Evolutionary conservation across 352 stramenopile genomes (phyloP).

Genomic region (Phytophthora chlamydospora): DNA sequence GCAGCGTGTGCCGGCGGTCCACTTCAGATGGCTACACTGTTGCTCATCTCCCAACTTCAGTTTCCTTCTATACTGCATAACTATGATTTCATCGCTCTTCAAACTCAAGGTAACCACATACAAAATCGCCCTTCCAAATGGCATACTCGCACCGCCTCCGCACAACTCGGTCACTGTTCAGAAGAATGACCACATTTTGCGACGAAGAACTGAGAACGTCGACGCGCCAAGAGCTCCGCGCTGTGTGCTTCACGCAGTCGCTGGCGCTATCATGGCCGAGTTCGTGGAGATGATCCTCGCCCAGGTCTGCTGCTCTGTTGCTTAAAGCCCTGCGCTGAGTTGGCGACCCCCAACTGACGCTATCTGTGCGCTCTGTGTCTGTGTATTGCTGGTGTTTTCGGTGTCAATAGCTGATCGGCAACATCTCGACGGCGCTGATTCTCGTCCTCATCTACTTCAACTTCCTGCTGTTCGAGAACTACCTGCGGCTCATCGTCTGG

Average conservation of each 20-base stretch:
- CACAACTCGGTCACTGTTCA: too few species aligned
- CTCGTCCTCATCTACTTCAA: slow-evolving; percentile 90
- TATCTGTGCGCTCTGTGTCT: not conserved
- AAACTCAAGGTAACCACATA: not conserved
- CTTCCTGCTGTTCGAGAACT: slow-evolving; percentile 91
- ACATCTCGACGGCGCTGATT: slow-evolving; percentile 88
- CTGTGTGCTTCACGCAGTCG: too few species aligned
- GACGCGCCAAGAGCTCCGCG: not conserved
- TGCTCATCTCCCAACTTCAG: slow-evolving; percentile 29
- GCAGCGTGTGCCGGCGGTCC: slow-evolving; percentile 8
- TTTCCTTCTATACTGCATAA: slow-evolving; percentile 21
- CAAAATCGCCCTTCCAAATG: not conserved
- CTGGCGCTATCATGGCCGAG: slow-evolving; percentile 59
- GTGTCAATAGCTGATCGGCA: slow-evolving; percentile 73
- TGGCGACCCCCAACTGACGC: slow-evolving; percentile 1
- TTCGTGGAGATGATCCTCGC: slow-evolving; percentile 87
- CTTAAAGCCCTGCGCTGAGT: not conserved
- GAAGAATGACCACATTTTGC: slow-evolving; percentile 3
- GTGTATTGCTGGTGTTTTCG: not conserved
- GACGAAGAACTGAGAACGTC: not conserved
- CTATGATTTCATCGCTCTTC: slow-evolving; percentile 22
- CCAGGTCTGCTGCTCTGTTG: slow-evolving; percentile 39
- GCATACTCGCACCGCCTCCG: slow-evolving; percentile 9
- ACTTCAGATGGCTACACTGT: slow-evolving; percentile 22
- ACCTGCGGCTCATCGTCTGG: slow-evolving; percentile 88